Base-by-base conservation (phyloP, 805 yeast species). In the Hanseniaspora taiwanica region DNA sequence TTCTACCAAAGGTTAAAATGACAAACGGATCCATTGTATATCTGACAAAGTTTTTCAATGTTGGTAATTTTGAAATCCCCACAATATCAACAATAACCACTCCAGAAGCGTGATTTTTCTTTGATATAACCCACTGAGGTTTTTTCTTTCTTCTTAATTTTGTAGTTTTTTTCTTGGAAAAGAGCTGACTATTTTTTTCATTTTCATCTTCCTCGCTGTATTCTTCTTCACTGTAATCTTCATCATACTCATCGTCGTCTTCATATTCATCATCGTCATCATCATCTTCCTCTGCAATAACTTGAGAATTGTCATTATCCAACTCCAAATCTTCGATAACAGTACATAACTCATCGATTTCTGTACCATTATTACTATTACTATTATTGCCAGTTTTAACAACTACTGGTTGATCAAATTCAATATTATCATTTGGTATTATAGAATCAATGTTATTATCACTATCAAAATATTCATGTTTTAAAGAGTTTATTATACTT, bases 1-100 rank as follows among this genome's bases (percentile, higher is more conserved):
- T 80, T 50, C 81, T 78, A 8, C 96, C 96, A 57, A 89, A 85
- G 0, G 95, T 78, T 1, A 85, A 78, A 16, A 89, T 85, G 2
- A 89, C 89, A 61, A 89, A 91, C 2, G 97, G 97, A 54, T 91
- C 98, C 93, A 91, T 84, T 58, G 86, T 95, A 53, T 81, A 89
- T 31, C 20, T 31, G 6, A 16, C 20, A 14, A 13, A 16, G 47
- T 80, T 78, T 32, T 71, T 69, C 40, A 78, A 67, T 0, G 93
- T 83, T 1, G 98, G 98, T 27, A 89, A 63, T 42, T 79, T 85
- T 2, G 73, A 62, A 8, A 89, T 85, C 1, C 80, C 72, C 3
- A 74, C 69, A 17, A 89, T 73, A 46, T 87, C 94, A 27, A 89
- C 53, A 49, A 81, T 83, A 3, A 82, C 58, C 6, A 87, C 81